Base-by-base conservation (phyloP, 768 basidiomycete genomes). In the Austroboletus festivus region DNA sequence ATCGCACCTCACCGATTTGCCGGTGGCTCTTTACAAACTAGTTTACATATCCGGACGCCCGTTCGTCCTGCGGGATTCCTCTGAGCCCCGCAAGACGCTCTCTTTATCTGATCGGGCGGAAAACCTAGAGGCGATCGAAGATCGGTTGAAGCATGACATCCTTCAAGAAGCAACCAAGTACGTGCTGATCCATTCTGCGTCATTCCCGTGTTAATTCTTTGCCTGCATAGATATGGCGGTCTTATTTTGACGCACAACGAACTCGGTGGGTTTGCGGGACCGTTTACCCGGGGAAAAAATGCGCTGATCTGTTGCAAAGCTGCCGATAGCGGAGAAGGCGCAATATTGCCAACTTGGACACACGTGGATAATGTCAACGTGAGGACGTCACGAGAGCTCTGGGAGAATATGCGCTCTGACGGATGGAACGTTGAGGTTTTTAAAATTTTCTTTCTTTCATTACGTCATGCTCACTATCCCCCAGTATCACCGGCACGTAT, bases 231-330 rank as follows among this genome's bases (percentile, higher is more conserved):
- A 60, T 93, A 86, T 57, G 93, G 93, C 3, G 93, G 96, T 3
- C 73, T 98, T 33, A 72, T 99, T 31, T 73, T 98, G 44, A 94
- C 93, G 0, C 96, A 98, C 61, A 92, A 97, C 59, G 94, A 98
- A 74, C 73, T 92, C 51, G 83, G 86, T 87, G 62, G 51, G 79
- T 62, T 44, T 16, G 31, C 28, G 5, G 42, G 34, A 34, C 8
- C 22, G 39, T 24, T 8, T 35, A 35, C 16, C 16, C 12, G 5
- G 31, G 33, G 19, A 7, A 15, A 42, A 33, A 28, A 28, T 12
- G 7, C 12, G 12, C 52, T 56, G 46, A 60, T 41, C 22, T 42
- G 26, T 21, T 43, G 21, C 15, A 7, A 50, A 76, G 80, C 75
- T 35, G 68, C 77, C 15, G 78, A 82, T 44, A 74, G 74, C 43